Percentiles rank a stretch among this genome's conserved stretches.
Evolutionary conservation across 352 stramenopile genomes (phyloP).

Genomic region (Phytophthora syringae): DNA sequence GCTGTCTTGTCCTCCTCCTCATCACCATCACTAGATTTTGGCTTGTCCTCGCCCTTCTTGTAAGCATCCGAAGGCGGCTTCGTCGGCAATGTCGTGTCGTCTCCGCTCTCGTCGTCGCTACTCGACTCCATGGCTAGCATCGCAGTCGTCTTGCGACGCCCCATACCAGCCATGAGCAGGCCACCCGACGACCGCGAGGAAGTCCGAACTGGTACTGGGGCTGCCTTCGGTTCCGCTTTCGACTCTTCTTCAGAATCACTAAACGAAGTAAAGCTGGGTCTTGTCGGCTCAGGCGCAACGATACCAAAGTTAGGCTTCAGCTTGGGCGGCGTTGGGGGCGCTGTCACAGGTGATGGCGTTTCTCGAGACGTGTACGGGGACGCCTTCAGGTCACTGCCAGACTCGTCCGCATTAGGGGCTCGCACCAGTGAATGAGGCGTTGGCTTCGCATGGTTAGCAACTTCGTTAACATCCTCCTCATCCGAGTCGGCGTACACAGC

Average conservation of each 20-base stretch:
- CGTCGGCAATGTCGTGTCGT: constrained; percentile 61
- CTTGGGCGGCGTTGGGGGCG: constrained; percentile 38
- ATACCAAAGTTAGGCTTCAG: constrained; percentile 79
- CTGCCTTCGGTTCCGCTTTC: constrained; percentile 69
- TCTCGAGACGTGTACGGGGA: constrained; percentile 21
- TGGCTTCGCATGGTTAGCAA: constrained; percentile 23
- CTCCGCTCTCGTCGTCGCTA: constrained; percentile 73
- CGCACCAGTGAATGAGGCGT: constrained; percentile 23
- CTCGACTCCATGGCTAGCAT: constrained; percentile 82
- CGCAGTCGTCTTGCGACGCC: constrained; percentile 67
- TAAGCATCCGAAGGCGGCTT: constrained; percentile 53
- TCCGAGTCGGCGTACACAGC: constrained; percentile 22
- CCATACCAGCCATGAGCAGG: constrained; percentile 66
- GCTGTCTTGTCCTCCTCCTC: constrained; percentile 33
- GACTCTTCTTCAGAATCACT: constrained; percentile 85
- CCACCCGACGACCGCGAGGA: constrained; percentile 48
- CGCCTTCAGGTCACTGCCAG: constrained; percentile 23
- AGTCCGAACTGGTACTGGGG: constrained; percentile 46
- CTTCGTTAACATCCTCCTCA: constrained; percentile 30
- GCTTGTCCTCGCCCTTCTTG: constrained; percentile 39
- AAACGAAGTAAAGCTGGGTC: constrained; percentile 88
- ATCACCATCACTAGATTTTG: constrained; percentile 31
- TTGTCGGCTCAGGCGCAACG: constrained; percentile 65
- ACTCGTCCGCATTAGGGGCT: constrained; percentile 25
- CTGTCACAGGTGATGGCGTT: constrained; percentile 21